Percentiles rank a stretch among this genome's conserved stretches.
These are phyloP conservation scores for Kwoniella dejecticola DNA, from an alignment of 768 basidiomycete genomes.

Conservation along the genomic window DNA sequence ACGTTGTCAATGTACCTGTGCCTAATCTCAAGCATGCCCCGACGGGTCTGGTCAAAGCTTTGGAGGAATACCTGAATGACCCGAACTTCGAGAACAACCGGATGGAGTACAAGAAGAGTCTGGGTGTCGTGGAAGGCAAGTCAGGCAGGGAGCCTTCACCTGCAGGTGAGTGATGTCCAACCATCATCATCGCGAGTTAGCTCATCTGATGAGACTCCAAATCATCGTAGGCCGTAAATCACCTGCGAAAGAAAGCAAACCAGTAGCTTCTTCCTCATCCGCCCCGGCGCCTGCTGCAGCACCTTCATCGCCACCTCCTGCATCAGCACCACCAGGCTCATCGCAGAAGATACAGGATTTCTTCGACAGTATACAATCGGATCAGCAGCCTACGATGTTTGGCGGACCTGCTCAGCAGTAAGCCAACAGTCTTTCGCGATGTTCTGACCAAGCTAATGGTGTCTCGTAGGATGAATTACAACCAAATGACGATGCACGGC, in stretches of 20 bases:
- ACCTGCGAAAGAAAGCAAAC: slow-evolving; percentile 12
- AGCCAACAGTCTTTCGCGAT: slow-evolving; percentile 9
- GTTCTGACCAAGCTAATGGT: neutral
- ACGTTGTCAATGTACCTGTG: slow-evolving; percentile 87
- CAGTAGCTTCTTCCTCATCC: slow-evolving; percentile 37
- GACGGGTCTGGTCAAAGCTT: slow-evolving; percentile 84
- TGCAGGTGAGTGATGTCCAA: slow-evolving; percentile 9
- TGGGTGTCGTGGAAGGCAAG: slow-evolving; percentile 64
- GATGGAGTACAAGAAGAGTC: slow-evolving; percentile 83
- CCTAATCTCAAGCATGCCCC: slow-evolving; percentile 94
- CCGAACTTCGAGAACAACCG: slow-evolving; percentile 96
- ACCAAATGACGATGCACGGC: slow-evolving; percentile 55
- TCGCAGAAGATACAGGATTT: slow-evolving; percentile 72
- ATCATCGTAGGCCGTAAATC: neutral
- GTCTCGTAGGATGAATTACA: slow-evolving; percentile 12
- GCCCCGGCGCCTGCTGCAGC: slow-evolving; percentile 23
- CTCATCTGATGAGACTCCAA: neutral
- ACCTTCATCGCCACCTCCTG: slow-evolving; percentile 32
- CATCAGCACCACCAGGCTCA: slow-evolving; percentile 43
- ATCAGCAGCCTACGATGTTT: slow-evolving; percentile 60
- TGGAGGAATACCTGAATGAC: slow-evolving; percentile 95
- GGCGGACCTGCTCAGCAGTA: slow-evolving; percentile 36
- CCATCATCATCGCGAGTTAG: neutral
- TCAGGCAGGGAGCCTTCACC: slow-evolving; percentile 22
- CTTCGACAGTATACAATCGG: slow-evolving; percentile 82